Conservation (phyloP, 495 filamentous ascomycete genomes). For the Hypoxylon rickii region DNA sequence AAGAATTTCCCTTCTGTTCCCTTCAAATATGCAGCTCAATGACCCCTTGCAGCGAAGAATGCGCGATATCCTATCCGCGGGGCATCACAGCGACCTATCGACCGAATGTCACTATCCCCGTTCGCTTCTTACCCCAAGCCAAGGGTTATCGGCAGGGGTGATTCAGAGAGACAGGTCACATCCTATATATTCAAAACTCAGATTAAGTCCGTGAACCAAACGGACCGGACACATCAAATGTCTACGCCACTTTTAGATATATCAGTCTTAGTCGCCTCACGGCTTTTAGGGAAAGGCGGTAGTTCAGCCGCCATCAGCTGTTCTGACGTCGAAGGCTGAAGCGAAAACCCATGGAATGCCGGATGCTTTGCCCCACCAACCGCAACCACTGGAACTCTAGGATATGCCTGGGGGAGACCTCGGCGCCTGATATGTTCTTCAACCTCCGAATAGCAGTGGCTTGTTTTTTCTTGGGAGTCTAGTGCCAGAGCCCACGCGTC, state of each 20-base stretch:
- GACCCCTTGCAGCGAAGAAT: conserved; percentile 31
- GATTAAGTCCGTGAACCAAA: conserved; percentile 17
- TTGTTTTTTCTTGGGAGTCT: not conserved
- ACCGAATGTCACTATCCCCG: conserved; percentile 15
- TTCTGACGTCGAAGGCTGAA: conserved; percentile 24
- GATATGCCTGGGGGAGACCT: not conserved
- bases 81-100: conserved; percentile 14
- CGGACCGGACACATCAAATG: conserved; percentile 1
- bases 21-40: conserved; percentile 22
- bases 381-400: not conserved
- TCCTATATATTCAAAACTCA: conserved; percentile 20
- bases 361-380: conserved; percentile 7
- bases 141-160: conserved; percentile 12
- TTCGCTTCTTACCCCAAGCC: conserved; percentile 24
- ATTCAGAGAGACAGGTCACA: not conserved
- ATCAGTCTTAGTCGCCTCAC: conserved; percentile 11
- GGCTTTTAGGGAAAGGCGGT: not conserved
- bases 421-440: conserved; percentile 11
- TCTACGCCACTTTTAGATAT: conserved; percentile 11
- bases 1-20: conserved; percentile 3
- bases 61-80: conserved; percentile 24
- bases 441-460: conserved; percentile 10
- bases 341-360: conserved; percentile 3
- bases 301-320: conserved; percentile 13
- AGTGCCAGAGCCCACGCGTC: conserved; percentile 23